Conservation (phyloP, 495 filamentous ascomycete genomes). For the Trichoderma orchidacearum region DNA sequence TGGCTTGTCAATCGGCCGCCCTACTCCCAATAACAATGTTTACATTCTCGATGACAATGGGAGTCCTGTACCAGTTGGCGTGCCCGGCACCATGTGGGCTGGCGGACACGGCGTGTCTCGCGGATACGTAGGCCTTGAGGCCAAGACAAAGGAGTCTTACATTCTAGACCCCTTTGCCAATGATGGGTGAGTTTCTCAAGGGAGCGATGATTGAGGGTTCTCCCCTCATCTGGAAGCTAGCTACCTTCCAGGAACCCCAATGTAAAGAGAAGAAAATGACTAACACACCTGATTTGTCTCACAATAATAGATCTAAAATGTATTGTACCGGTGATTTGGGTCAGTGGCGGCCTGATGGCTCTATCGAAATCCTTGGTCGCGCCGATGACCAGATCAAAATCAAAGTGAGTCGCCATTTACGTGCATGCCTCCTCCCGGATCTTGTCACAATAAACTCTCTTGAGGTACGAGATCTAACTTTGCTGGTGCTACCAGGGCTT, state of each 20-base stretch:
- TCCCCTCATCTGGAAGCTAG: not conserved
- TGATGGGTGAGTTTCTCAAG: constrained; percentile 14
- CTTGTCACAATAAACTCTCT: not conserved
- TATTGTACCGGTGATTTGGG: constrained; percentile 23
- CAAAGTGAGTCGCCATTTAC: constrained; percentile 6
- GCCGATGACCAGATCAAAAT: constrained; percentile 27
- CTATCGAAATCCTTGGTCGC: constrained; percentile 17
- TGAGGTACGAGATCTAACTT: not conserved
- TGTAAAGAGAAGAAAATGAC: not conserved
- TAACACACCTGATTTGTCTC: not conserved
- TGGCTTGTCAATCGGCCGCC: constrained; percentile 20
- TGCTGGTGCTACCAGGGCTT: constrained; percentile 10
- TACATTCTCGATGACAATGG: constrained; percentile 23
- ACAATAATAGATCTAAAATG: constrained; percentile 12
- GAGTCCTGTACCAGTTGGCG: constrained; percentile 17
- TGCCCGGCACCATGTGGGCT: constrained; percentile 23
- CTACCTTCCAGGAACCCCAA: not conserved
- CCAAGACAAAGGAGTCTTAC: constrained; percentile 16
- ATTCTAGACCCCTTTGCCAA: constrained; percentile 18
- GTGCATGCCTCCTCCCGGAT: not conserved
- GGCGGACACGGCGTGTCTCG: constrained; percentile 20
- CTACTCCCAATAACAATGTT: constrained; percentile 22
- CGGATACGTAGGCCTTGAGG: constrained; percentile 22
- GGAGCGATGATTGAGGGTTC: not conserved
- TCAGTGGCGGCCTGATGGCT: constrained; percentile 18